Conservation (phyloP, 208 protist species). For the Leishmania arabica region DNA sequence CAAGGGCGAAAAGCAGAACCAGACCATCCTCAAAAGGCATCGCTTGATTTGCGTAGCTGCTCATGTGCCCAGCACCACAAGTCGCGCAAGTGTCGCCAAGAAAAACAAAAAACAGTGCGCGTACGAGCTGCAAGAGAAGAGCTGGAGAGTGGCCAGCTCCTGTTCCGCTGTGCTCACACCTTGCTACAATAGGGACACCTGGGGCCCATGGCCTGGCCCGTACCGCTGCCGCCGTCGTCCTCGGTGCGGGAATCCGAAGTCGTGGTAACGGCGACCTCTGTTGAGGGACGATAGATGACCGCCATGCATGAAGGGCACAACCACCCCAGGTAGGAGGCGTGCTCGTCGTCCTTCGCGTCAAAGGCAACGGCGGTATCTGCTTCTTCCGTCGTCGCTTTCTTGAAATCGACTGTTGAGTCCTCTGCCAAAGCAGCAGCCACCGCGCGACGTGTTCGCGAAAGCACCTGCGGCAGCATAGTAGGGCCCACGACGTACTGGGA, state of each 20-base stretch:
- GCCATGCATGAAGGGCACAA: slow-evolving; percentile 74
- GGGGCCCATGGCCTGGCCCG: not conserved
- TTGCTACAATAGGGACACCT: slow-evolving; percentile 39
- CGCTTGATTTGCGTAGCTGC: not conserved
- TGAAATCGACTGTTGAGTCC: not conserved
- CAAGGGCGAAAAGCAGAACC: not conserved
- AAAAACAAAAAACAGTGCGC: not conserved
- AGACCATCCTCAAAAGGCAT: not conserved
- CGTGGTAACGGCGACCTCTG: slow-evolving; percentile 24
- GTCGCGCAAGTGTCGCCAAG: not conserved
- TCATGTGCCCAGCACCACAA: not conserved
- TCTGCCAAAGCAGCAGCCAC: not conserved
- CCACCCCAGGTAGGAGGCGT: slow-evolving; percentile 57
- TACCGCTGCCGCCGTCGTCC: slow-evolving; percentile 5
- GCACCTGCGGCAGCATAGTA: slow-evolving; percentile 43
- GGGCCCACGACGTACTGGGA: slow-evolving; percentile 64
- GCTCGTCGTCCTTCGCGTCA: not conserved
- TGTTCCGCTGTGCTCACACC: not conserved
- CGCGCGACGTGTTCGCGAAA: not conserved
- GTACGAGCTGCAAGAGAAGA: not conserved
- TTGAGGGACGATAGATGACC: slow-evolving; percentile 38
- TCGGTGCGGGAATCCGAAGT: slow-evolving; percentile 8
- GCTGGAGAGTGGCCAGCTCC: not conserved
- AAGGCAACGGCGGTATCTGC: not conserved
- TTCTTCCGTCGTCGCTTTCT: not conserved